Conservation (phyloP, 306 rosid species). For the Quercus dentata region DNA sequence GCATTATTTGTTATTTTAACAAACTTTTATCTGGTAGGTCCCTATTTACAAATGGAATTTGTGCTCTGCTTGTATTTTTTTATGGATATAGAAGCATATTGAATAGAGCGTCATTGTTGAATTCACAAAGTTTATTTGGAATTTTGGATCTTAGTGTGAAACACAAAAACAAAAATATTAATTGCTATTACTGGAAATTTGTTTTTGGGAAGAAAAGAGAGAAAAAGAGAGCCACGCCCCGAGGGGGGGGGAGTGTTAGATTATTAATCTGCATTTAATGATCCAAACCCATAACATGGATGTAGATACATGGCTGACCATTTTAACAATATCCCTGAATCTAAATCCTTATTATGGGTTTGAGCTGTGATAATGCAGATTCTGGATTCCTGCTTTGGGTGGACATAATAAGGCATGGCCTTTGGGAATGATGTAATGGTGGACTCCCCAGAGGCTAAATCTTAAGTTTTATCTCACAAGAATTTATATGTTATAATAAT, state of each 20-base stretch:
- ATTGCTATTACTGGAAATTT: neutral
- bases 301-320: no score
- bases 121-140: neutral
- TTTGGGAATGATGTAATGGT: neutral
- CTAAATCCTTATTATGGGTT: no score
- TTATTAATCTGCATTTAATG: neutral
- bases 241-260: neutral
- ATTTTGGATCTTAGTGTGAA: neutral
- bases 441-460: neutral
- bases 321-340: no score
- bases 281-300: no score
- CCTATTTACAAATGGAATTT: neutral
- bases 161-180: neutral
- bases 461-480: neutral
- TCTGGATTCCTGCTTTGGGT: neutral
- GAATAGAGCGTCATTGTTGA: neutral
- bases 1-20: neutral
- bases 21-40: neutral
- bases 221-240: no score
- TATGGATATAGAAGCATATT: neutral
- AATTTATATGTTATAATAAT: neutral
- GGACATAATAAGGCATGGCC: neutral
- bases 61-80: neutral
- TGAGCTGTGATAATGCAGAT: neutral
- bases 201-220: neutral